phyloP scores from a whole-genome alignment of 352 stramenopile species.

The Phytopythium boreale region DNA sequence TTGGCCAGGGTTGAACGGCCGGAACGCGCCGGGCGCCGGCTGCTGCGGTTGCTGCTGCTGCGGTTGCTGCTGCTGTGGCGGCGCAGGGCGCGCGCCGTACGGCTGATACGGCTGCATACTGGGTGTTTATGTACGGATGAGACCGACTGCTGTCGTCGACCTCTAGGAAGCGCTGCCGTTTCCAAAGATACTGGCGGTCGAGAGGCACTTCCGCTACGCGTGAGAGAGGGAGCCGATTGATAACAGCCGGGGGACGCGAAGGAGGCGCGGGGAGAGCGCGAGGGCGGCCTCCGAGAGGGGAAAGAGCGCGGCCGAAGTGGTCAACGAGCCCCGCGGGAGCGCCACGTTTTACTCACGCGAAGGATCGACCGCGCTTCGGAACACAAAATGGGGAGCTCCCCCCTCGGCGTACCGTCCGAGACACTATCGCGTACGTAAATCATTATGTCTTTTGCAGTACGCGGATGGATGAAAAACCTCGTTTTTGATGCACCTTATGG shows the following conservation, averaged over 20 bases:
- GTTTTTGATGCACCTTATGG: not conserved
- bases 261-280: not conserved
- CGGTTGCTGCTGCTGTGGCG: conserved; percentile 24
- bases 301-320: not conserved
- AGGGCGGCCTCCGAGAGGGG: not conserved
- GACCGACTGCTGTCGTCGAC: not conserved
- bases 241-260: not conserved
- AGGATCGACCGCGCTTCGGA: conserved; percentile 2
- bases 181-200: not conserved
- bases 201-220: no score
- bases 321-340: not conserved
- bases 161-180: conserved; percentile 12
- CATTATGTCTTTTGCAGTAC: not conserved
- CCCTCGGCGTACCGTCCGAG: not conserved
- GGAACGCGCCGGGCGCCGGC: conserved; percentile 36
- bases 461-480: not conserved
- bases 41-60: conserved; percentile 33
- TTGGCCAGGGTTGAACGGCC: conserved; percentile 64
- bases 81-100: conserved; percentile 38
- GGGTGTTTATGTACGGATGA: not conserved
- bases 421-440: no score
- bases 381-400: not conserved
- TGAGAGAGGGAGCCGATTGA: no score
- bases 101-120: conserved; percentile 40
- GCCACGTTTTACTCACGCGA: conserved; percentile 1